Evolutionary conservation across 257 asterid genomes (phyloP).

Genomic region (Nicotiana benthamiana): DNA sequence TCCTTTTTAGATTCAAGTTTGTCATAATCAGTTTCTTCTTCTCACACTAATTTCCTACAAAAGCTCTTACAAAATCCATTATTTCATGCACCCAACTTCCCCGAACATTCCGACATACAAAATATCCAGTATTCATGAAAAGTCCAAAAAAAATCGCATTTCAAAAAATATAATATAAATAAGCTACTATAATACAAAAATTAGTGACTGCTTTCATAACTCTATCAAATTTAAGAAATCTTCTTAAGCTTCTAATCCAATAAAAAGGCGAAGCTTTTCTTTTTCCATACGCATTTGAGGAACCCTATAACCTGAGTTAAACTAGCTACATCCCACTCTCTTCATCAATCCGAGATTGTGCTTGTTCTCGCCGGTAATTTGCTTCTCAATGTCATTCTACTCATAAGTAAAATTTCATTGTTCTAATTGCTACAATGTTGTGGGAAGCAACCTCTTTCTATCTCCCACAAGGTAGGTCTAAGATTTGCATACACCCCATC

Average conservation of each 20-base stretch:
- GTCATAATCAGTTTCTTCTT: slow-evolving; percentile 10
- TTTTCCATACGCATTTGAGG: not conserved
- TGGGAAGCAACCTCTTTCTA: too few species aligned
- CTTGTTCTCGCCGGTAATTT: not conserved
- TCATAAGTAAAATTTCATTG: not conserved
- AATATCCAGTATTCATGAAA: fast-evolving
- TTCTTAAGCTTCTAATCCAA: not conserved
- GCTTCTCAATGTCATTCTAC: not conserved
- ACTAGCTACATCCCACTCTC: too few species aligned
- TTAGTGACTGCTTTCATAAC: fast-evolving
- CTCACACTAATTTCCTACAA: not conserved
- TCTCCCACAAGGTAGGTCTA: too few species aligned
- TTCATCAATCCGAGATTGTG: too few species aligned
- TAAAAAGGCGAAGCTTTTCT: not conserved
- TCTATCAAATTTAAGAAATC: not conserved
- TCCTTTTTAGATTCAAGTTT: slow-evolving; percentile 26
- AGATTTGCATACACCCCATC: too few species aligned
- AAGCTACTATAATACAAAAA: fast-evolving
- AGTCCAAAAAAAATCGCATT: fast-evolving
- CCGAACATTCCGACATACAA: fast-evolving
- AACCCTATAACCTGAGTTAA: too few species aligned
- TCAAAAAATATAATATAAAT: fast-evolving
- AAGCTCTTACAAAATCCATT: not conserved
- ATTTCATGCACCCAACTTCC: not conserved
- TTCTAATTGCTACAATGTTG: not conserved